These are phyloP conservation scores for Puya raimondii DNA, from an alignment of 176 grass and related monocot genomes.

Conservation along the genomic window DNA sequence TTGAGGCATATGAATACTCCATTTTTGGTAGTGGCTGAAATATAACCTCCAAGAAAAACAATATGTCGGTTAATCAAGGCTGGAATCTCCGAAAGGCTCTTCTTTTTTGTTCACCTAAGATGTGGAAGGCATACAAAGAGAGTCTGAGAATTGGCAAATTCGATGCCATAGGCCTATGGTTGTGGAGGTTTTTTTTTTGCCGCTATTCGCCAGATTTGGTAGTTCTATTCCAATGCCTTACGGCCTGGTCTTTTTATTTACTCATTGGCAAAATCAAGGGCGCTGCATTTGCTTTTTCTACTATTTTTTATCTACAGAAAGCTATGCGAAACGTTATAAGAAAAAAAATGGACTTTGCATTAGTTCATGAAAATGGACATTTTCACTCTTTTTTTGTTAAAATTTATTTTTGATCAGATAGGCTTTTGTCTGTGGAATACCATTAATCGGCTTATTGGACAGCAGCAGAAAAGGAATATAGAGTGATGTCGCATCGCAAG, in stretches of 20 bases:
- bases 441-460: not conserved
- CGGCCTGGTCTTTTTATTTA: not conserved
- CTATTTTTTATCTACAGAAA: too few relatives aligned
- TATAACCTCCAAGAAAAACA: conserved; percentile 3
- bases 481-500: conserved; percentile 85
- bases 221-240: not conserved
- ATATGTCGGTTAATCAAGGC: conserved; percentile 23
- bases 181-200: conserved; percentile 14
- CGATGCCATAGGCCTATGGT: conserved; percentile 31
- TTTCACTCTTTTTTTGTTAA: too few relatives aligned
- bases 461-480: conserved; percentile 4
- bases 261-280: not conserved
- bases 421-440: not conserved
- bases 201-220: not conserved
- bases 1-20: conserved; percentile 2
- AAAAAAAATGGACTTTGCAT: too few relatives aligned
- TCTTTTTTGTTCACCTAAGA: conserved; percentile 1
- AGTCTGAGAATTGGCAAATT: conserved; percentile 28
- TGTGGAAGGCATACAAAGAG: conserved; percentile 26
- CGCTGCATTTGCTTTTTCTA: too few relatives aligned
- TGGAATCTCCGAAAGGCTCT: conserved; percentile 36
- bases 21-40: conserved; percentile 18
- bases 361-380: too few relatives aligned
- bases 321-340: too few relatives aligned
- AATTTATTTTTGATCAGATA: not conserved